These are phyloP conservation scores for Magnaporthales sp. DNA, from an alignment of 2,329 filamentous ascomycete species.

Conservation along the genomic window DNA sequence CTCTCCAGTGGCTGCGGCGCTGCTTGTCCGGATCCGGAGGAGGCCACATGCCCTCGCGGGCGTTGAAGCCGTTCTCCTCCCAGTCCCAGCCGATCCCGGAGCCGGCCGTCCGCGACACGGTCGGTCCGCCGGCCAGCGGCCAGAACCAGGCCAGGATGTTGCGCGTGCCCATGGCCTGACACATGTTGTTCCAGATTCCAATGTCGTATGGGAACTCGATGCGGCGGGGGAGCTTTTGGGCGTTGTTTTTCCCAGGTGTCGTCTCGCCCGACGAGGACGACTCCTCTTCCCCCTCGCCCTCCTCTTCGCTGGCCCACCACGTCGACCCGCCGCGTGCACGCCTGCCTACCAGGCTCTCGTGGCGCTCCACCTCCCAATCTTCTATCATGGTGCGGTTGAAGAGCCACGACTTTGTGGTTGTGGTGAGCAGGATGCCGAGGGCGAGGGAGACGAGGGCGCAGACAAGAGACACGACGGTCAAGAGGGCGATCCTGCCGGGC, in stretches of 20 bases:
- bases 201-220: slow-evolving; percentile 80
- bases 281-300: slow-evolving; percentile 19
- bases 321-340: slow-evolving; percentile 24
- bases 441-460: slow-evolving; percentile 52
- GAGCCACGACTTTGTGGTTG: slow-evolving; percentile 50
- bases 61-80: slow-evolving; percentile 72
- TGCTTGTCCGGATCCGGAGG: slow-evolving; percentile 54
- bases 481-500: slow-evolving; percentile 45
- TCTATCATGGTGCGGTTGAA: slow-evolving; percentile 77
- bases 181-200: slow-evolving; percentile 64
- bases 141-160: slow-evolving; percentile 62
- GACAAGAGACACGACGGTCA: slow-evolving; percentile 51
- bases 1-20: slow-evolving; percentile 32
- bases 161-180: slow-evolving; percentile 63
- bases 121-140: slow-evolving; percentile 50
- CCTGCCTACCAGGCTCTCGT: slow-evolving; percentile 46
- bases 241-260: neutral
- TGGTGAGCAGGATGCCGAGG: slow-evolving; percentile 56
- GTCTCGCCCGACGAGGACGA: slow-evolving; percentile 24
- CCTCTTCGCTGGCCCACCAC: slow-evolving; percentile 28
- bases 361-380: slow-evolving; percentile 62
- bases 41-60: slow-evolving; percentile 51
- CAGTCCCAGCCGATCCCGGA: slow-evolving; percentile 48
- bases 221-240: slow-evolving; percentile 20
- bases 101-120: slow-evolving; percentile 24